Percentiles rank a stretch among this genome's conserved stretches.
Evolutionary conservation across 177 flowering plant species (phyloP).

Genomic region (Vitis hybrid): DNA sequence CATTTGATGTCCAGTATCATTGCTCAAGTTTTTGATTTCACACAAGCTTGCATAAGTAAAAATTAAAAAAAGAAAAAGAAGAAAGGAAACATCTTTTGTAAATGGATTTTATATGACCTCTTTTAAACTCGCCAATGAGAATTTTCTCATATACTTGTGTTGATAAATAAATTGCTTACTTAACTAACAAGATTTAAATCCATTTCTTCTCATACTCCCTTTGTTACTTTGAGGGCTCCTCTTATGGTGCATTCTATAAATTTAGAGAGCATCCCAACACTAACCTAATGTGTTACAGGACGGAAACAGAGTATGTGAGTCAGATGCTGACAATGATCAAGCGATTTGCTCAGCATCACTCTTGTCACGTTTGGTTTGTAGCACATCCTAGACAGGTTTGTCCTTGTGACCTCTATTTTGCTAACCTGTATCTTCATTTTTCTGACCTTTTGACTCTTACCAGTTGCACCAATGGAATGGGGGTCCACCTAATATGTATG

Average conservation of each 20-base stretch:
- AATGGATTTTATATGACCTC: no score
- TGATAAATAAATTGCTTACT: no score
- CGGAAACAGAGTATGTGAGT: slow-evolving; percentile 98
- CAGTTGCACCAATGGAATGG: slow-evolving; percentile 92
- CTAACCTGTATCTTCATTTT: slow-evolving; percentile 2
- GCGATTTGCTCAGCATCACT: slow-evolving; percentile 93
- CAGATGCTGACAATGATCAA: slow-evolving; percentile 91
- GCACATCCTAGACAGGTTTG: slow-evolving; percentile 98
- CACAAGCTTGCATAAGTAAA: no score
- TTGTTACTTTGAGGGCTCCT: background rate
- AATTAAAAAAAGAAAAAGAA: no score
- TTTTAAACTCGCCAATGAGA: no score
- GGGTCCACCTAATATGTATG: slow-evolving; percentile 85
- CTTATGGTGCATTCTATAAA: background rate
- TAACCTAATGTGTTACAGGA: slow-evolving; percentile 46
- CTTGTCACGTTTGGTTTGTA: slow-evolving; percentile 99
- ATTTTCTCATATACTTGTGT: no score
- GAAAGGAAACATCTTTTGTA: no score
- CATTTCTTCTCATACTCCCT: no score
- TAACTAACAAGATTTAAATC: no score
- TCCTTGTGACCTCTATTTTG: background rate
- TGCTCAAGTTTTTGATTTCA: no score
- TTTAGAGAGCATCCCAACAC: background rate
- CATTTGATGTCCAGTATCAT: no score
- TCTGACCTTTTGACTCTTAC: slow-evolving; percentile 6